Evolutionary conservation across 2,329 filamentous ascomycete species (phyloP).

Genomic region (Biscogniauxia mediterranea): DNA sequence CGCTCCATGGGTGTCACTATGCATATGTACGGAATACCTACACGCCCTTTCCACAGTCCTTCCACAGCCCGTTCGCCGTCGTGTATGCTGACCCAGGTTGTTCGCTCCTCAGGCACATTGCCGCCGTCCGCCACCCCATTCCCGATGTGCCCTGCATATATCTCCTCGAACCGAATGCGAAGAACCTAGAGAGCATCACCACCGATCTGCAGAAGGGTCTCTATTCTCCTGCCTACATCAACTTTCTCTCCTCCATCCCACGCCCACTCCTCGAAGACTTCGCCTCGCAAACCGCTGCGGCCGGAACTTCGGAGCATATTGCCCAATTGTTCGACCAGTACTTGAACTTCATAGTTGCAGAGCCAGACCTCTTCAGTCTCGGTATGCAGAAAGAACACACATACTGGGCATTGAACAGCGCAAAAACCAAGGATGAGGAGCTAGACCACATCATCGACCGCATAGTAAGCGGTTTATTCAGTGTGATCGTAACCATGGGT

Average conservation of each 20-base stretch:
- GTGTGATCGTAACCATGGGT: conserved; percentile 98
- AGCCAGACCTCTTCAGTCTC: conserved; percentile 92
- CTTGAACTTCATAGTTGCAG: conserved; percentile 93
- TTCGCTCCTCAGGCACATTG: conserved; percentile 63
- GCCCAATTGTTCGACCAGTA: conserved; percentile 96
- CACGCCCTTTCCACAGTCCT: not conserved
- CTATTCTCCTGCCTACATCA: conserved; percentile 92
- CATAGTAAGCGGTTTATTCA: conserved; percentile 95
- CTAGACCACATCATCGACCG: conserved; percentile 84
- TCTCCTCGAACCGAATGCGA: conserved; percentile 81
- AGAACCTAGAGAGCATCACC: conserved; percentile 81
- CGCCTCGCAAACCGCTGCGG: conserved; percentile 78
- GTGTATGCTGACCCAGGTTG: conserved; percentile 22
- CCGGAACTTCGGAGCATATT: conserved; percentile 84
- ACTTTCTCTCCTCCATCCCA: conserved; percentile 92
- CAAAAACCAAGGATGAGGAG: conserved; percentile 84
- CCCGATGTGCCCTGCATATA: conserved; percentile 96
- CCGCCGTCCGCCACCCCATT: conserved; percentile 79
- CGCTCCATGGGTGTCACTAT: conserved; percentile 94
- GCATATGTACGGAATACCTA: conserved; percentile 65
- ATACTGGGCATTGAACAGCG: conserved; percentile 96
- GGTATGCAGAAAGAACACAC: conserved; percentile 87
- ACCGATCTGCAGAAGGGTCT: conserved; percentile 81
- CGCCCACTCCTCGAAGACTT: conserved; percentile 92
- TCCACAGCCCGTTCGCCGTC: not conserved